Conservation (phyloP, 2,329 filamentous ascomycete genomes). For the Penicillium sumatraense region DNA sequence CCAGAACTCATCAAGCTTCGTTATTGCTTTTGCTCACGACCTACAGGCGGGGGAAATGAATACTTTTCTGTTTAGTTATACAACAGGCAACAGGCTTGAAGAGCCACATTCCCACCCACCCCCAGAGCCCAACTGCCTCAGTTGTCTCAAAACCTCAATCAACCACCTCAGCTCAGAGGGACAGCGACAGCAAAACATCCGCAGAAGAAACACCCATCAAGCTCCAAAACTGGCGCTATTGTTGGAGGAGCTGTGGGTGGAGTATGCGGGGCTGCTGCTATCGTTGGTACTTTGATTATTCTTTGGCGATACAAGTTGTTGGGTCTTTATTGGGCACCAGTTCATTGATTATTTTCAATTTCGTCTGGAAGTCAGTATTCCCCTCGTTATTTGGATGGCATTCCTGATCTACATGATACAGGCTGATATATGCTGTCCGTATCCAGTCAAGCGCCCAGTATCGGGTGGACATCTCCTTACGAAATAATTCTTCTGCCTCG, state of each 20-base stretch:
- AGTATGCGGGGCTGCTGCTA: background rate
- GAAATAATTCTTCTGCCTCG: slow-evolving; percentile 46
- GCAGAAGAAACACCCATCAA: background rate
- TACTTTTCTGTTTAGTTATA: background rate
- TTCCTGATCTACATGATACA: no score
- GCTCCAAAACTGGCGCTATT: background rate
- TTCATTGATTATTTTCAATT: slow-evolving; percentile 54
- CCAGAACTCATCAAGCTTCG: background rate
- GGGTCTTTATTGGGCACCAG: slow-evolving; percentile 46
- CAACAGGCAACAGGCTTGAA: background rate
- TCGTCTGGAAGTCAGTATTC: slow-evolving; percentile 54
- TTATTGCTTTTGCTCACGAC: background rate
- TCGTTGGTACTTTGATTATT: background rate
- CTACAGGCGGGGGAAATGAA: background rate
- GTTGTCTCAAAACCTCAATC: background rate
- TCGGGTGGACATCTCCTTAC: slow-evolving; percentile 52
- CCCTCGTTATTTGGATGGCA: background rate
- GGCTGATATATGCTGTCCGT: background rate
- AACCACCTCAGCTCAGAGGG: background rate
- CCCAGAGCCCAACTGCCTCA: background rate
- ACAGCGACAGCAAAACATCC: background rate
- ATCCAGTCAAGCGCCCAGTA: slow-evolving; percentile 49
- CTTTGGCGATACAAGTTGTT: slow-evolving; percentile 23
- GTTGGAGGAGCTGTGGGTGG: background rate
- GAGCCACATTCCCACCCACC: background rate